Evolutionary conservation across 2,329 filamentous ascomycete genomes (phyloP), one percentile per base, ranked within the genome.

Genomic region (Aureobasidium sp.): DNA sequence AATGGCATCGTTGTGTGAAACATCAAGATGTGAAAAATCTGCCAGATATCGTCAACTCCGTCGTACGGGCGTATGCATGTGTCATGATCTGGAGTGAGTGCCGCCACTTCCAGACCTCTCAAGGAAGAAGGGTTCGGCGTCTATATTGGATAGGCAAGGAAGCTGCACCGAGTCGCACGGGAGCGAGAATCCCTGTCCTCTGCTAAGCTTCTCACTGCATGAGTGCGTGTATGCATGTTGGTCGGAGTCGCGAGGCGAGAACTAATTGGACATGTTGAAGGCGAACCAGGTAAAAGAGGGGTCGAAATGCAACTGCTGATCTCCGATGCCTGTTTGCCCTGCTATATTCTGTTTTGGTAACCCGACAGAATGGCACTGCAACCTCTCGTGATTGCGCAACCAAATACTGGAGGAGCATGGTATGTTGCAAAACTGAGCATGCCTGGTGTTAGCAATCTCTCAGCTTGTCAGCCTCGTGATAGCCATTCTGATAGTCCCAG

Each of bases 191-290:
- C 7, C n/a, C 10, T 15, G 8, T 41, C 10, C 39, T 34, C 29
- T 56, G 52, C 20, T 44, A 56, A 56, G 52, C 52, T 58, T 59
- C 56, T 59, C 20, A 47, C 53, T 58, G 55, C 34, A 41, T 32
- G 56, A 32, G 3, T 44, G 56, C 34, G 39, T 42, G 27, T 29
- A 32, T 59, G 56, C 56, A 50, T 59, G 32, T 36, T 59, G 23
- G 8, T 29, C 34, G 34, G 15, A 23, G 8, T 15, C 44, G 32
- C 26, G 10, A 17, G 10, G 23, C 34, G 42, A 48, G 20, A 41
- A 29, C 39, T 12, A 15, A 48, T 15, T 59, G 56, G 44, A 57
- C 56, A 26, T 23, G 23, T 41, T 10, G 23, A 23, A 17, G 5
- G 36, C 12, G 23, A 26, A 23, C 37, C 55, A 58, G 44, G 26